These are phyloP conservation scores for Ophiosphaerella narmari DNA, from an alignment of 2,329 filamentous ascomycete genomes.

Conservation along the genomic window DNA sequence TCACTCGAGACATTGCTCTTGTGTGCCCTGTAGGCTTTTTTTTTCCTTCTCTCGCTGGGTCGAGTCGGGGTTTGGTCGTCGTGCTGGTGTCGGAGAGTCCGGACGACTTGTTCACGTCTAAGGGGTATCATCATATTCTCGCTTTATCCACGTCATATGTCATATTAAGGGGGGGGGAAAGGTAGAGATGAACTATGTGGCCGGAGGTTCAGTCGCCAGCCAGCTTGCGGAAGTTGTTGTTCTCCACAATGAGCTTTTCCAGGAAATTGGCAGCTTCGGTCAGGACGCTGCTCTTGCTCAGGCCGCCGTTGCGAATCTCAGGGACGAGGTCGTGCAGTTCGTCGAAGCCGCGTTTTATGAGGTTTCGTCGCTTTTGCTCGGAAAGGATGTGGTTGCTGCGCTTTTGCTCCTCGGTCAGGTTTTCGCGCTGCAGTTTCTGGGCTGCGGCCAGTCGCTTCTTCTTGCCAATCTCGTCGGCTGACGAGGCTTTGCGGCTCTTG, in stretches of 20 bases:
- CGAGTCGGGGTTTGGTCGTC: too few relatives aligned
- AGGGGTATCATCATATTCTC: neutral
- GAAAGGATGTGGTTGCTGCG: slow-evolving; percentile 85
- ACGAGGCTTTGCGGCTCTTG: slow-evolving; percentile 29
- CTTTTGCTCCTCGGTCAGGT: slow-evolving; percentile 78
- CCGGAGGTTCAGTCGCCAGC: neutral
- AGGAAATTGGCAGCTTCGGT: slow-evolving; percentile 77
- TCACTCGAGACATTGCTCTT: too few relatives aligned
- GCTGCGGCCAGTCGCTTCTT: slow-evolving; percentile 32
- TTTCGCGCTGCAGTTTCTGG: slow-evolving; percentile 52
- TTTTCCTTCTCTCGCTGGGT: too few relatives aligned
- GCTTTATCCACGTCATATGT: neutral
- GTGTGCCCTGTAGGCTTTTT: too few relatives aligned
- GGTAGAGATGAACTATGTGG: too few relatives aligned
- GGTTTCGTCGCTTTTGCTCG: slow-evolving; percentile 81
- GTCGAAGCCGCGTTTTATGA: slow-evolving; percentile 82
- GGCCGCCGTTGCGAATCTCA: slow-evolving; percentile 71
- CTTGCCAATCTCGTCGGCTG: slow-evolving; percentile 26
- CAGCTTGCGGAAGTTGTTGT: slow-evolving; percentile 44
- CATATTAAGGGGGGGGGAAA: neutral
- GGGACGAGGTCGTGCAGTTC: slow-evolving; percentile 79
- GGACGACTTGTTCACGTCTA: too few relatives aligned
- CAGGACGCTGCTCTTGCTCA: slow-evolving; percentile 83
- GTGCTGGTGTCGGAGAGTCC: too few relatives aligned
- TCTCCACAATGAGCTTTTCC: slow-evolving; percentile 72